phyloP scores from a whole-genome alignment of 1,284 basidiomycete genomes.

The Microbotryomycetes sp. region DNA sequence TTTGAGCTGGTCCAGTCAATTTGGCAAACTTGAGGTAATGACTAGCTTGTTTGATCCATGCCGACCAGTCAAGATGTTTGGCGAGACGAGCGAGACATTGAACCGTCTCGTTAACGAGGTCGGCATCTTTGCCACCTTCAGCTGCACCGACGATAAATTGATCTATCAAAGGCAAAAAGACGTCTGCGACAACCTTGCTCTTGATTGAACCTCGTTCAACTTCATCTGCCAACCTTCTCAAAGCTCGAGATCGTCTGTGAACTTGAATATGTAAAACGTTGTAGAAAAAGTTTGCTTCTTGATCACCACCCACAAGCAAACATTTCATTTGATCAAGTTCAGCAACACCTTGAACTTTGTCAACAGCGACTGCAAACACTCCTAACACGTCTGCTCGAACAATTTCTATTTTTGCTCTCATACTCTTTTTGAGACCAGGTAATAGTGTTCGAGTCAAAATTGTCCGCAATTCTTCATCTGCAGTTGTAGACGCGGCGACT shows the following conservation, averaged over 20 bases:
- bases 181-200: conserved; percentile 67
- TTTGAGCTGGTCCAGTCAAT: conserved; percentile 66
- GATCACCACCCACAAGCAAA: conserved; percentile 81
- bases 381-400: conserved; percentile 81
- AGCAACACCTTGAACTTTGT: conserved; percentile 36
- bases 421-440: conserved; percentile 72
- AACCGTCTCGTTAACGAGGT: conserved; percentile 87
- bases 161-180: conserved; percentile 80
- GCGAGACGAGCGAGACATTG: conserved; percentile 67
- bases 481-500: conserved; percentile 44
- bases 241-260: conserved; percentile 81
- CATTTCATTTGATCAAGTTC: conserved; percentile 49
- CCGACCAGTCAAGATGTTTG: conserved; percentile 69
- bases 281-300: conserved; percentile 94
- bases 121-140: conserved; percentile 65
- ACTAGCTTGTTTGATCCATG: conserved; percentile 74
- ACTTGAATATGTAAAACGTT: conserved; percentile 93
- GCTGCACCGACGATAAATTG: conserved; percentile 69
- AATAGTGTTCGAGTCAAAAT: conserved; percentile 64
- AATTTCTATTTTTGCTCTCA: conserved; percentile 75
- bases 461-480: conserved; percentile 27
- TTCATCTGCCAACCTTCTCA: conserved; percentile 76
- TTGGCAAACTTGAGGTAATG: conserved; percentile 72
- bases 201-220: conserved; percentile 64
- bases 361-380: conserved; percentile 71